Evolutionary conservation across 345 rosid genomes (phyloP), one percentile per base, ranked within the genome.

Genomic region (Populus alba): DNA sequence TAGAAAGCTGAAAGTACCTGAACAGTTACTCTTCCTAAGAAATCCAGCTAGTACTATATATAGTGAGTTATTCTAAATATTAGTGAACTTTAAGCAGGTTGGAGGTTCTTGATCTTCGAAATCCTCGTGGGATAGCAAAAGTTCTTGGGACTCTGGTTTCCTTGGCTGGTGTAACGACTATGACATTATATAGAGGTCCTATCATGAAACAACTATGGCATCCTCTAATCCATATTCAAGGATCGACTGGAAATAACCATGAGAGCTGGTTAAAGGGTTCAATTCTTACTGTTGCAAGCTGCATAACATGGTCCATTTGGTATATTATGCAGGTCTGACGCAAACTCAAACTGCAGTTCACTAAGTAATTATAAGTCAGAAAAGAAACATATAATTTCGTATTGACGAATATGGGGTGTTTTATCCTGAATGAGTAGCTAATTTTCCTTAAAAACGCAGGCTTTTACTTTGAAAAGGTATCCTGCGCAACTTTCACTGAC

Each of bases 401-500:
- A 20, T 7, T 7, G 37, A 35, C 45, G 70, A 35, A 29, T 71
- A 8, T 49, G 23, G 61, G n/a, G 9, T 53, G 23, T 53, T 53
- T 53, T 29, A 29, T 49, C 37, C 22, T 41, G 37, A n/a, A 43
- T 23, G 18, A 45, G 33, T 33, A 49, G 49, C 16, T 70, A 22
- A 66, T 70, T 47, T 74, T 12, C 66, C 59, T 37, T 20, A 33
- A 75, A 72, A 23, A 71, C 75, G 76, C 37, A 90, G 94, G 94
- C 90, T 20, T 67, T 78, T 53, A 90, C 92, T 15, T 37, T 92
- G 79, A 88, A 87, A 75, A 84, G 91, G 73, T 89, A 90, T 72
- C 92, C 92, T 6, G 92, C 97, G 9, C 94, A 70, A 51, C 81
- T 92, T 11, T 92, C 97, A 4, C 82, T 92, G 69, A 83, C 94